phyloP scores from a whole-genome alignment of 768 basidiomycete species.

The Asterophora lycoperdoides region DNA sequence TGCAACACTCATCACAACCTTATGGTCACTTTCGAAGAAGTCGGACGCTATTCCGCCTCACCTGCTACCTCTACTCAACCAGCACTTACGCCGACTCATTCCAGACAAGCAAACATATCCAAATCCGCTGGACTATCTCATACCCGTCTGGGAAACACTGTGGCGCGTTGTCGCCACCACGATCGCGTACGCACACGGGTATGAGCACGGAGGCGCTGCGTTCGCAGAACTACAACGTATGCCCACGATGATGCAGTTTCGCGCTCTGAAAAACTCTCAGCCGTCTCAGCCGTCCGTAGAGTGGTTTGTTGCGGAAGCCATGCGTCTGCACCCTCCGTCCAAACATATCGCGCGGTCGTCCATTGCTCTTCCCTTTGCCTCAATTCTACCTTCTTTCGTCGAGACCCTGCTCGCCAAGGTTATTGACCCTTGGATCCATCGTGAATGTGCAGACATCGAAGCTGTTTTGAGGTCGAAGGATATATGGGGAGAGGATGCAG shows the following conservation, averaged over 20 bases:
- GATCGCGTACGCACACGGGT: conserved; percentile 33
- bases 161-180: conserved; percentile 55
- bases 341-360: conserved; percentile 37
- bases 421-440: conserved; percentile 8
- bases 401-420: not conserved
- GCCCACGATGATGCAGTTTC: conserved; percentile 29
- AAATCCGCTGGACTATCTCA: conserved; percentile 47
- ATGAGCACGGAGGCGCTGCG: conserved; percentile 17
- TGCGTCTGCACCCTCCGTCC: conserved; percentile 50
- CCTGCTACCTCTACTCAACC: conserved; percentile 31
- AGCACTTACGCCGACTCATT: conserved; percentile 37
- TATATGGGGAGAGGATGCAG: conserved; percentile 36
- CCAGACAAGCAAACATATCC: conserved; percentile 28
- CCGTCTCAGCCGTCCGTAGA: conserved; percentile 29
- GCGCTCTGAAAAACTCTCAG: conserved; percentile 4
- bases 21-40: conserved; percentile 46
- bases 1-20: conserved; percentile 37
- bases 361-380: not conserved
- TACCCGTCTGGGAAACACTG: conserved; percentile 58
- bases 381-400: not conserved
- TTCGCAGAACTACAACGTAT: conserved; percentile 34
- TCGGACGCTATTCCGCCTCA: conserved; percentile 24
- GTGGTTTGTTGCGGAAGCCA: conserved; percentile 37
- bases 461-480: conserved; percentile 25
- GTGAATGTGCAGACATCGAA: conserved; percentile 34